Percentiles rank a stretch among this genome's conserved stretches.
Conservation (phyloP, 768 basidiomycete species). For the Daedaleopsis nitida region DNA sequence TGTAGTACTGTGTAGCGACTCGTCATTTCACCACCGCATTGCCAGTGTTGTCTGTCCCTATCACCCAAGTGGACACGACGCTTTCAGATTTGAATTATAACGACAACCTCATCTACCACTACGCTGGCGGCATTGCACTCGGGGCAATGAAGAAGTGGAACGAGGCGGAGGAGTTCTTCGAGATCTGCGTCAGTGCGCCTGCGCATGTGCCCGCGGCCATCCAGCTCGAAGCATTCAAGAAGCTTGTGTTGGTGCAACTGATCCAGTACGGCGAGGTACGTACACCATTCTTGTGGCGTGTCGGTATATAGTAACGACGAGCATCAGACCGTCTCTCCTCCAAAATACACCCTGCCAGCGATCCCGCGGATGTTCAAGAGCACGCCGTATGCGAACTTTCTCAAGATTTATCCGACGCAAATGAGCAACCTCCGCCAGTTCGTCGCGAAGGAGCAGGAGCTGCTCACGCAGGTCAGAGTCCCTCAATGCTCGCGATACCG, state of each 20-base stretch:
- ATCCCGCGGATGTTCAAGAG: slow-evolving; percentile 65
- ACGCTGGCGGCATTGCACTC: slow-evolving; percentile 73
- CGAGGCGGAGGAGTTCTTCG: slow-evolving; percentile 76
- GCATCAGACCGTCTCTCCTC: slow-evolving; percentile 47
- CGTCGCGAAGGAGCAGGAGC: slow-evolving; percentile 53
- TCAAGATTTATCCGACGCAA: slow-evolving; percentile 66
- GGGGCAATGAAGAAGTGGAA: slow-evolving; percentile 64
- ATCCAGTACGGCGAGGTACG: slow-evolving; percentile 74
- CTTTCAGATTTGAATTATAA: slow-evolving; percentile 72
- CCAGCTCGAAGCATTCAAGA: slow-evolving; percentile 88
- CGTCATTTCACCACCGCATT: slow-evolving; percentile 57
- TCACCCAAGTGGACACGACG: slow-evolving; percentile 61
- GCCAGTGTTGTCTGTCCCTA: slow-evolving; percentile 61
- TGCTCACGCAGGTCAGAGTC: slow-evolving; percentile 53
- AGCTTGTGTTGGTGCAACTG: slow-evolving; percentile 75
- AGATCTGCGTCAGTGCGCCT: slow-evolving; percentile 65
- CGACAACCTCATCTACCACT: slow-evolving; percentile 86
- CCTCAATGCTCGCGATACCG: not conserved
- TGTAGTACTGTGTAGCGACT: slow-evolving; percentile 59
- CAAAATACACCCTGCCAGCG: slow-evolving; percentile 70
- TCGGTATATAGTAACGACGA: not conserved
- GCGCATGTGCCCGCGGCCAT: slow-evolving; percentile 60
- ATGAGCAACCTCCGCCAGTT: slow-evolving; percentile 46
- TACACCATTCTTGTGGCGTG: not conserved
- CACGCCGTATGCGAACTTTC: slow-evolving; percentile 65